Evolutionary conservation across 73 alveolate species (phyloP), one percentile per base, ranked within the genome.

Genomic region (Symbiodinium pilosum): DNA sequence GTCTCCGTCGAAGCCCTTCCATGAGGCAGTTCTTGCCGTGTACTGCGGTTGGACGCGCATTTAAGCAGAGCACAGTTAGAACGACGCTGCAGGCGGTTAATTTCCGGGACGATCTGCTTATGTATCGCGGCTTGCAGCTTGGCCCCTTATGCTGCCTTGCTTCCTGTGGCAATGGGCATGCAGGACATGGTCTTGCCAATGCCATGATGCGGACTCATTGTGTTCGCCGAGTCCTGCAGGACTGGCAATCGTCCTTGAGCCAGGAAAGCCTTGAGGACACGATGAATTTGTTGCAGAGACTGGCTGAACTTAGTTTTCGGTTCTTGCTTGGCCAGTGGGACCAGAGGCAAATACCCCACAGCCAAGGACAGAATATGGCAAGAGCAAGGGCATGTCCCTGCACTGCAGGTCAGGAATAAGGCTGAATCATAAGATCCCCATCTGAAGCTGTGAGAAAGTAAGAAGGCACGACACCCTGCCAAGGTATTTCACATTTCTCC

Each of bases 401-500:
- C 4, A 16, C 73, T 30, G 73, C 73, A 18, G 32, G 20, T 54
- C 73, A 7, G 73, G 30, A 26, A 54, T n/a, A n/a, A n/a, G n/a
- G n/a, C n/a, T n/a, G n/a, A n/a, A n/a, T n/a, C n/a, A n/a, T n/a
- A n/a, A n/a, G n/a, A n/a, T n/a, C n/a, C n/a, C n/a, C n/a, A n/a
- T 30, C 73, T 6, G 30, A 11, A 24, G 73, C 4, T 54, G 73
- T n/a, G 26, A 16, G 73, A 54, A n/a, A 54, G 73, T 5, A 54
- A 26, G 26, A 6, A 24, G 30, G 73, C 73, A 54, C 4, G 73
- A 5, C 73, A 24, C 81, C 30, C 38, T 64, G 32, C 77, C 18
- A 30, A 87, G 94, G 94, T 87, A 87, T 39, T 32, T 87, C 59
- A 40, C 56, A 32, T 47, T n/a, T 42, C 56, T 87, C 56, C 73